phyloP scores from a whole-genome alignment of 441 rosid species.

The Eruca vesicaria region DNA sequence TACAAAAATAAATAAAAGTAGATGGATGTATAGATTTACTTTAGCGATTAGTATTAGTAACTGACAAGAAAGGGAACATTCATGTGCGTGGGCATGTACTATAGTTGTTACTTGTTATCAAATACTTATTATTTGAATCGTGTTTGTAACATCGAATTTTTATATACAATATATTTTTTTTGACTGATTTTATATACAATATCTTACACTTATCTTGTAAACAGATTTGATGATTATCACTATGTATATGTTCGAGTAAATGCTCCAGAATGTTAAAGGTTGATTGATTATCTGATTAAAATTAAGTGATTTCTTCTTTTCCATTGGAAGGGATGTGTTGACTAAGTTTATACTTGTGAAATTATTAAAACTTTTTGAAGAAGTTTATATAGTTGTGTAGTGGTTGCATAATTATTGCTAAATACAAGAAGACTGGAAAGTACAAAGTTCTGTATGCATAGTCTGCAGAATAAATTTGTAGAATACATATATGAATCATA shows the following conservation, averaged over 20 bases:
- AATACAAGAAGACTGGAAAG: too few species aligned
- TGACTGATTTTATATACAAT: background rate
- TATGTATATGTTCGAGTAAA: background rate
- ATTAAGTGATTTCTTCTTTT: background rate
- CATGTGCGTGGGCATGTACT: slow-evolving; percentile 29
- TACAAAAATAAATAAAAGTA: background rate
- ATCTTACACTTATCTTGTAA: background rate
- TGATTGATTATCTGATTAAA: background rate
- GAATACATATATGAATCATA: background rate
- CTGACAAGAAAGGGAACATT: slow-evolving; percentile 29
- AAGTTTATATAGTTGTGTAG: background rate
- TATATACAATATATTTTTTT: background rate
- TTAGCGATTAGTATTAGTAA: background rate
- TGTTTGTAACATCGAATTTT: background rate
- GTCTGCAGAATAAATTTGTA: too few species aligned
- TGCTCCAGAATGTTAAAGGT: background rate
- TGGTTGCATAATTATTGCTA: background rate
- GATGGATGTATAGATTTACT: background rate
- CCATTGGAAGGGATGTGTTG: background rate
- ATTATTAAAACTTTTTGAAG: background rate
- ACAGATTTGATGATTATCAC: slow-evolving; percentile 5
- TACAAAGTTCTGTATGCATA: background rate
- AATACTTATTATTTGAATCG: background rate
- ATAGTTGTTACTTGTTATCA: background rate
- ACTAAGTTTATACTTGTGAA: background rate